These are phyloP conservation scores for Neoscytalidium dimidiatum DNA, from an alignment of 2,329 filamentous ascomycete genomes.

Conservation along the genomic window DNA sequence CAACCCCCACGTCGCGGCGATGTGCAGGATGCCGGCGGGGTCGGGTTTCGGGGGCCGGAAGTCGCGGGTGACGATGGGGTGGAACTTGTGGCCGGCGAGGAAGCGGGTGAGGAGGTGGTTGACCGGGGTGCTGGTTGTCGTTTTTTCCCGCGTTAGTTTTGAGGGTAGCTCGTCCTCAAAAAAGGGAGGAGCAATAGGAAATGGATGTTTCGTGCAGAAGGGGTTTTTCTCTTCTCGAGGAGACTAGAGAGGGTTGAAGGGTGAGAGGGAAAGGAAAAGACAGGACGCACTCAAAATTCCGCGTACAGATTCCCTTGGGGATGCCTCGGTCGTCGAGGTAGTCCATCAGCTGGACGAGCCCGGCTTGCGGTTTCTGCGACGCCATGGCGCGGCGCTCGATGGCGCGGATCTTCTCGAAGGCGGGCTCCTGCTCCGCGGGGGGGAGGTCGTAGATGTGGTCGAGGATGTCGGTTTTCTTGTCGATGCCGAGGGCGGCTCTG, in stretches of 20 bases:
- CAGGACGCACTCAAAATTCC: conserved; percentile 72
- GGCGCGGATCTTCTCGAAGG: conserved; percentile 71
- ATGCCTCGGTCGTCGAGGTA: conserved; percentile 71
- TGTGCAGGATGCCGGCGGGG: conserved; percentile 84
- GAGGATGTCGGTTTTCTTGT: conserved; percentile 77
- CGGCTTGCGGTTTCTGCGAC: conserved; percentile 77
- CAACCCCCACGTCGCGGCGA: conserved; percentile 71
- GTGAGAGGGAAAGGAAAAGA: conserved; percentile 26
- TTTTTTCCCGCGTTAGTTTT: no score
- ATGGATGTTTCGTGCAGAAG: not conserved
- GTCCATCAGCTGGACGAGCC: conserved; percentile 74
- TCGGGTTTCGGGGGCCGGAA: conserved; percentile 83
- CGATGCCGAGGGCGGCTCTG: conserved; percentile 68
- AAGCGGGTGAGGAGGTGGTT: conserved; percentile 74
- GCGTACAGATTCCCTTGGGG: conserved; percentile 84
- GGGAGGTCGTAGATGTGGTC: conserved; percentile 81
- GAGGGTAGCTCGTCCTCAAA: no score
- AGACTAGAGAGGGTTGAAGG: not conserved
- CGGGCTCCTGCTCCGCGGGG: conserved; percentile 57
- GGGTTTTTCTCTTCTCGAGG: not conserved
- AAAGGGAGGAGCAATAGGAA: conserved; percentile 8
- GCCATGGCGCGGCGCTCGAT: conserved; percentile 84
- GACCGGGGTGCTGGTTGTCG: conserved; percentile 67
- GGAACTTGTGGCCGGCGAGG: conserved; percentile 66
- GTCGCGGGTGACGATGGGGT: conserved; percentile 81